Evolutionary conservation across 2,329 filamentous ascomycete genomes (phyloP).

Genomic region (Ophioceras dolichostomum): DNA sequence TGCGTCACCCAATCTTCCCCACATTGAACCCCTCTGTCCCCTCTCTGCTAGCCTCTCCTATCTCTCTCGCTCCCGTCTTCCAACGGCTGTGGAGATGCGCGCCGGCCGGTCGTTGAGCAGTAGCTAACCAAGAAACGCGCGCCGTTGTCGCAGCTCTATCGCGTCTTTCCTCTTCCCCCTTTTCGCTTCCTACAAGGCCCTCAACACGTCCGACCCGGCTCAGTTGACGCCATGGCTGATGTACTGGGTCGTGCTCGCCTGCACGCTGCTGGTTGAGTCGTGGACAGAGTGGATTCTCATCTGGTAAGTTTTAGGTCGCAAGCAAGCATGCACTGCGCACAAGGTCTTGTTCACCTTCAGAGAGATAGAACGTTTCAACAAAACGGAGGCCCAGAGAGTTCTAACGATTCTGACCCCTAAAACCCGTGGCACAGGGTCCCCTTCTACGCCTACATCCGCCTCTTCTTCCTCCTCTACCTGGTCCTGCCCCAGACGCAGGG

Average conservation of each 20-base stretch:
- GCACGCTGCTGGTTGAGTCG: conserved; percentile 70
- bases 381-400: not conserved
- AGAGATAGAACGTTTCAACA: not conserved
- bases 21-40: conserved; percentile 7
- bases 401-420: not conserved
- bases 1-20: conserved; percentile 30
- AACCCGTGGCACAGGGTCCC: conserved; percentile 49
- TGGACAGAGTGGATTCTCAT: conserved; percentile 78
- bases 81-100: conserved; percentile 8
- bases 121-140: conserved; percentile 1
- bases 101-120: not conserved
- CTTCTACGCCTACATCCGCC: conserved; percentile 85
- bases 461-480: conserved; percentile 81
- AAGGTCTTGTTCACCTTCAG: too few relatives aligned
- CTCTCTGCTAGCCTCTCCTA: too few relatives aligned
- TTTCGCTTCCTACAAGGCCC: conserved; percentile 95
- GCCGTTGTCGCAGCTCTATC: conserved; percentile 47
- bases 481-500: conserved; percentile 97
- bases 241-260: conserved; percentile 93
- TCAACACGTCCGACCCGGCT: conserved; percentile 81
- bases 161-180: conserved; percentile 88
- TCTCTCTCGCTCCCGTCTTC: too few relatives aligned
- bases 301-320: conserved; percentile 56
- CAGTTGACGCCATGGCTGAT: conserved; percentile 95
- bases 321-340: too few relatives aligned